Evolutionary conservation across 768 basidiomycete species (phyloP).

Genomic region (Exidia glandulosa): DNA sequence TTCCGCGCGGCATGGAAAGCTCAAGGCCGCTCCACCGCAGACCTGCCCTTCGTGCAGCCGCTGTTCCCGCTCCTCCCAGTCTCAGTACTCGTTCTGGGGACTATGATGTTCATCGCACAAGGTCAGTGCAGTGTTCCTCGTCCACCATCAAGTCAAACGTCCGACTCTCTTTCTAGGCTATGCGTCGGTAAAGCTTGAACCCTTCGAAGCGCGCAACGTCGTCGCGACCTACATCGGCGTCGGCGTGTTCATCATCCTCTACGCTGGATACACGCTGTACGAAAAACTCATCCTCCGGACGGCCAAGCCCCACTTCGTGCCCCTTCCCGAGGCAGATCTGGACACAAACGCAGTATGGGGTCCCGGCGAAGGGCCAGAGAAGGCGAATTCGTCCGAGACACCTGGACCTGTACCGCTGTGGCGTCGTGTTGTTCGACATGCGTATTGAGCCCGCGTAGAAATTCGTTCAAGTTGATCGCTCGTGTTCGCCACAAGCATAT

Average conservation of each 20-base stretch:
- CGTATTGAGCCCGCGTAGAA: neutral
- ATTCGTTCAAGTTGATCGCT: too few relatives aligned
- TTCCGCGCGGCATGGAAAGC: constrained; percentile 52
- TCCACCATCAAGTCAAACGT: constrained; percentile 33
- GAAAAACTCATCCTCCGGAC: constrained; percentile 21
- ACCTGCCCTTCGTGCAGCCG: constrained; percentile 50
- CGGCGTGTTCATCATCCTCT: constrained; percentile 34
- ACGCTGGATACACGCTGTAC: constrained; percentile 32
- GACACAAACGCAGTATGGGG: constrained; percentile 46
- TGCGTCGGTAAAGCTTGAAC: neutral
- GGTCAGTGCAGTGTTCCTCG: constrained; percentile 39
- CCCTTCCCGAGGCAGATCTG: constrained; percentile 34
- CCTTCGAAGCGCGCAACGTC: constrained; percentile 29
- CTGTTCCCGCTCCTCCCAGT: constrained; percentile 42
- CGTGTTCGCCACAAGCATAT: too few relatives aligned
- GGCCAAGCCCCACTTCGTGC: constrained; percentile 27
- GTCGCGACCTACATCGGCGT: constrained; percentile 47
- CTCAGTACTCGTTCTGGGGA: constrained; percentile 36
- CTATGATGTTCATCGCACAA: constrained; percentile 43
- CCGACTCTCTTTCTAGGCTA: constrained; percentile 7
- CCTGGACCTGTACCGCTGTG: neutral
- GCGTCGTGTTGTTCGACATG: neutral
- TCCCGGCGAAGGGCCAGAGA: constrained; percentile 28
- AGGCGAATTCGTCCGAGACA: neutral
- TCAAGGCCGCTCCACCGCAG: constrained; percentile 37